Evolutionary conservation across 164 flowering plant species (phyloP).

Genomic region (Annona cherimola): DNA sequence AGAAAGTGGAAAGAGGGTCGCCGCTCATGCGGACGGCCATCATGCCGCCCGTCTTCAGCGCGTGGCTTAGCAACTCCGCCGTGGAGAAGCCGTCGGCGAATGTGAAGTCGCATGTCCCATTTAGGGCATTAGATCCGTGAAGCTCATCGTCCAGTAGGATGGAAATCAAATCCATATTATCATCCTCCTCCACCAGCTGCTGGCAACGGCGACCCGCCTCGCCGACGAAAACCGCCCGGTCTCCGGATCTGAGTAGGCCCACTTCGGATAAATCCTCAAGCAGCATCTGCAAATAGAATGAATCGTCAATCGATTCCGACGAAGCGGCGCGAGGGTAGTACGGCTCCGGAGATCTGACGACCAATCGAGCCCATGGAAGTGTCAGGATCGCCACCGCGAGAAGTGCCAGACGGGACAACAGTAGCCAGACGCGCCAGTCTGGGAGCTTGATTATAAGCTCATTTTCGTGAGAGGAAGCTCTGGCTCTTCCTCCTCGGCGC

Average conservation of each 20-base stretch:
- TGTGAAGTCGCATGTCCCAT: constrained; percentile 35
- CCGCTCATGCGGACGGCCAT: constrained; percentile 29
- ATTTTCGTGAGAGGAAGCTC: constrained; percentile 8
- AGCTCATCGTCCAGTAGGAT: constrained; percentile 22
- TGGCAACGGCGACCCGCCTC: not conserved
- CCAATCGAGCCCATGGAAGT: constrained; percentile 31
- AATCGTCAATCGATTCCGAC: constrained; percentile 2
- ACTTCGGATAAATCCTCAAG: constrained; percentile 47
- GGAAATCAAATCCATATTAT: constrained; percentile 24
- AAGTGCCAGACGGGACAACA: constrained; percentile 45
- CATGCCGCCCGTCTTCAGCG: constrained; percentile 49
- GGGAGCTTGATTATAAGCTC: constrained; percentile 39
- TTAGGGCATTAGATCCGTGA: constrained; percentile 25
- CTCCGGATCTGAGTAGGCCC: constrained; percentile 40
- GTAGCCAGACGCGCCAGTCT: constrained; percentile 23
- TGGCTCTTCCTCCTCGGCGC: not conserved
- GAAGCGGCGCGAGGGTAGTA: not conserved
- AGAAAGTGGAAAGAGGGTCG: constrained; percentile 17
- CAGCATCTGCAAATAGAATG: constrained; percentile 22
- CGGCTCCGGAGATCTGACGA: constrained; percentile 2
- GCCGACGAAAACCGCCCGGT: constrained; percentile 34
- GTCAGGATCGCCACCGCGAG: constrained; percentile 39
- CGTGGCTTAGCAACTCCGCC: constrained; percentile 34
- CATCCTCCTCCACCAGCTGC: constrained; percentile 15
- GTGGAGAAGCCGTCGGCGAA: constrained; percentile 16